phyloP scores from a whole-genome alignment of 1,139 yeast genomes.

The Protomyces gravidus region DNA sequence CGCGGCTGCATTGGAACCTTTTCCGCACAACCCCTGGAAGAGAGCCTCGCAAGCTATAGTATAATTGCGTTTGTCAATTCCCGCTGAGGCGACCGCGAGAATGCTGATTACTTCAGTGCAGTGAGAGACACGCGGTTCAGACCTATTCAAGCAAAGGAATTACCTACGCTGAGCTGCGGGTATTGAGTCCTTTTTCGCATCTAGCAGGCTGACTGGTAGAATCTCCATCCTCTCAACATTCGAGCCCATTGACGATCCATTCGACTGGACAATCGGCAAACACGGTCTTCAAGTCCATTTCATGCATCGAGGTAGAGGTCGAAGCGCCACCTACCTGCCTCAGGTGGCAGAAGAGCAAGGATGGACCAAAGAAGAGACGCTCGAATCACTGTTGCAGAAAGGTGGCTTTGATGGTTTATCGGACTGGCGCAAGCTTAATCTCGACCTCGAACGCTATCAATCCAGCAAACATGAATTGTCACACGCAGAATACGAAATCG shows the following conservation, averaged over 20 bases:
- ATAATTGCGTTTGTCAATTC: slow-evolving; percentile 48
- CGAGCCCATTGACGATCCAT: slow-evolving; percentile 48
- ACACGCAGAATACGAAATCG: slow-evolving; percentile 5
- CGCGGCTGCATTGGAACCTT: slow-evolving; percentile 96
- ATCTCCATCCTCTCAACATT: slow-evolving; percentile 67
- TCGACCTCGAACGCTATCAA: slow-evolving; percentile 41
- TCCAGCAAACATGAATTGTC: slow-evolving; percentile 38
- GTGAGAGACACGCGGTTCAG: slow-evolving; percentile 71
- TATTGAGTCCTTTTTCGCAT: slow-evolving; percentile 26
- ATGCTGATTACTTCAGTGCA: slow-evolving; percentile 45
- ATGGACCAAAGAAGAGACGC: slow-evolving; percentile 72
- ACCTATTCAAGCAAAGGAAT: slow-evolving; percentile 58
- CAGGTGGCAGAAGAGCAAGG: slow-evolving; percentile 85
- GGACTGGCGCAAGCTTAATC: slow-evolving; percentile 30
- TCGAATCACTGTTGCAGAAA: slow-evolving; percentile 64
- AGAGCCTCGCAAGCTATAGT: slow-evolving; percentile 62
- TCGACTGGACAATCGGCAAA: slow-evolving; percentile 74
- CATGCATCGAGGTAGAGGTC: slow-evolving; percentile 37
- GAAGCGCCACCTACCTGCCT: slow-evolving; percentile 80
- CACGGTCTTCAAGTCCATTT: slow-evolving; percentile 73
- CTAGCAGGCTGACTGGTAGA: slow-evolving; percentile 36
- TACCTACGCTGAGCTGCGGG: slow-evolving; percentile 49
- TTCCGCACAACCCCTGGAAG: slow-evolving; percentile 46
- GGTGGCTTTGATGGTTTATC: slow-evolving; percentile 49
- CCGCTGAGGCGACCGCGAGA: neutral